A percentile compares a stretch with the other conserved stretches of the same genome.
These are phyloP conservation scores for Ophiostoma himal-ulmi DNA, from an alignment of 2,329 filamentous ascomycete species.

Conservation along the genomic window DNA sequence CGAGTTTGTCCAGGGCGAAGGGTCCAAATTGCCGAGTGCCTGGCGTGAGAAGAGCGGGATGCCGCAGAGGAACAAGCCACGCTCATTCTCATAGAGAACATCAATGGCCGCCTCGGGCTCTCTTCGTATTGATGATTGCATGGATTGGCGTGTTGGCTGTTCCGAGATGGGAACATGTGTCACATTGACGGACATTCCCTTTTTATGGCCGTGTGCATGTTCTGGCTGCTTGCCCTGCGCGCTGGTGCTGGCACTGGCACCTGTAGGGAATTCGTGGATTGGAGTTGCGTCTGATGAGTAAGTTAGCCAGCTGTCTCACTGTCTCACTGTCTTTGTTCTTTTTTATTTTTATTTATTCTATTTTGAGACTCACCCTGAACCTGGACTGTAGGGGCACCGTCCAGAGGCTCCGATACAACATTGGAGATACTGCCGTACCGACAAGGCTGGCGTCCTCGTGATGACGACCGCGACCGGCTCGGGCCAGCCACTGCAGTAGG, in stretches of 20 bases:
- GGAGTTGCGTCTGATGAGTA: conserved; percentile 12
- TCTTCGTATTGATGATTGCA: conserved; percentile 5
- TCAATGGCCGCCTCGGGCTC: conserved; percentile 59
- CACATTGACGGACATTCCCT: neutral
- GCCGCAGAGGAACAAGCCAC: conserved; percentile 84
- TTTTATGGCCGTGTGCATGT: neutral
- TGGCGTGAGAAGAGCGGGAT: conserved; percentile 81
- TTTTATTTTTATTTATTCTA: no score
- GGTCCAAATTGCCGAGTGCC: conserved; percentile 80
- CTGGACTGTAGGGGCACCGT: conserved; percentile 7
- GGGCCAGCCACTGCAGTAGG: conserved; percentile 9
- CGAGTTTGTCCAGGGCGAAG: conserved; percentile 76
- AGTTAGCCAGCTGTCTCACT: neutral
- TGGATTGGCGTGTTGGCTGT: conserved; percentile 12
- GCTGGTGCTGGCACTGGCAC: neutral
- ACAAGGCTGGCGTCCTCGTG: conserved; percentile 3
- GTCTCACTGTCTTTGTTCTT: neutral
- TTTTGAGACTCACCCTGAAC: conserved; percentile 4
- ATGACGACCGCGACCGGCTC: neutral
- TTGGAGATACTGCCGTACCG: conserved; percentile 18
- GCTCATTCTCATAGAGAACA: conserved; percentile 90
- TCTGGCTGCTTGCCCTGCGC: neutral
- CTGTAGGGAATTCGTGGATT: neutral
- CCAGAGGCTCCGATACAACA: neutral
- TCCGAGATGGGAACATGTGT: neutral